These are phyloP conservation scores for Pichia paraexigua DNA, from an alignment of 805 yeast genomes.

Conservation along the genomic window DNA sequence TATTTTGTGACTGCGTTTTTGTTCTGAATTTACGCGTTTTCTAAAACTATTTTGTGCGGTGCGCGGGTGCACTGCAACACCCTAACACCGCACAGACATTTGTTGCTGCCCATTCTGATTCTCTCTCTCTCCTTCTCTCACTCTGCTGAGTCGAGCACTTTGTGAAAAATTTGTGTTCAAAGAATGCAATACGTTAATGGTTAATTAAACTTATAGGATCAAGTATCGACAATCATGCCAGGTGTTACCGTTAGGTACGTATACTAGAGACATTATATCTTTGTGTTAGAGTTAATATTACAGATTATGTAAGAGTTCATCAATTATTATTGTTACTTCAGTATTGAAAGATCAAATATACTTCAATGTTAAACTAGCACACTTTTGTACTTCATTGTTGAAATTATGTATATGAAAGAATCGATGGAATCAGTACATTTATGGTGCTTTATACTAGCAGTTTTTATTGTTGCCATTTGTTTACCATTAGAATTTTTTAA, in stretches of 20 bases:
- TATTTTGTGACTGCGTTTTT: constrained; percentile 6
- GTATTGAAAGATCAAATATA: not conserved
- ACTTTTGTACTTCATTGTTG: no score
- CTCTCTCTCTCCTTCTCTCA: not conserved
- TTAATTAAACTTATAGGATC: not conserved
- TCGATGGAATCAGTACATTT: no score
- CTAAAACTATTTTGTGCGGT: not conserved
- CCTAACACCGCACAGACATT: not conserved
- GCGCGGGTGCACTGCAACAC: not conserved
- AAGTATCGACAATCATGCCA: constrained; percentile 51
- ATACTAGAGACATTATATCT: not conserved
- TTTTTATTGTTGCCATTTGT: no score
- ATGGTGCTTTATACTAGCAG: no score
- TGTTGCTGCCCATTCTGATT: not conserved
- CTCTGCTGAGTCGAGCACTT: not conserved
- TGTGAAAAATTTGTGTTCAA: not conserved
- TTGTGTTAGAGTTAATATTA: not conserved
- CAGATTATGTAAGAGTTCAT: not conserved
- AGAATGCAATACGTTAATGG: not conserved
- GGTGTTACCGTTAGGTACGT: constrained; percentile 98
- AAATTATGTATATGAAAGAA: no score
- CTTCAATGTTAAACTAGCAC: no score
- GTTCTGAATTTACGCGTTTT: not conserved
- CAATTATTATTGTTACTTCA: not conserved
- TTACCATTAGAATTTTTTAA: no score